Evolutionary conservation across 2,329 filamentous ascomycete genomes (phyloP), one percentile per base, ranked within the genome.

Genomic region (Talaromyces piceae): DNA sequence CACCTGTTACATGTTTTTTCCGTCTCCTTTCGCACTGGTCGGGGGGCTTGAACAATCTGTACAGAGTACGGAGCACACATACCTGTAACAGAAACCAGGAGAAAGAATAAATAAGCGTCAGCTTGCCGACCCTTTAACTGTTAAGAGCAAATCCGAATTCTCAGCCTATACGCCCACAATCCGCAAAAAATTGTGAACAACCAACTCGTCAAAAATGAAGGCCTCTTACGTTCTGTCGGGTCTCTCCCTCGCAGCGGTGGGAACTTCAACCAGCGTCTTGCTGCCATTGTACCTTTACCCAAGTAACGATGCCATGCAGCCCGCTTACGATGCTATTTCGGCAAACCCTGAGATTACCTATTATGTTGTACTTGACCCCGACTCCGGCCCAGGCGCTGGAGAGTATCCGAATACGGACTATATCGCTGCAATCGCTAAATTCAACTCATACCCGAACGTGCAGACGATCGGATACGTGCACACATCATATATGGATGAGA

Each of bases 201-300:
- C 16, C 16, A 11, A 9, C 8, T 37, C n/a, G n/a, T 37, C 12
- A 6, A 57, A 59, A 13, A 52, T 52, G 50, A 52, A 49, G 41
- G 26, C 20, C 5, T 45, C 50, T 2, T 13, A 9, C 13, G 12
- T 52, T 22, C 12, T 52, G 2, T 45, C 41, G 1, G 16, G 39
- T 25, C 12, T 27, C 8, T 52, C 25, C 22, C 22, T 52, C 7
- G 46, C 41, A n/a, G 23, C 45, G 6, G 22, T 49, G 12, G 39
- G 28, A 41, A 41, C 47, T 11, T 41, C 51, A 6, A 53, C 51
- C 8, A 22, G 46, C 6, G 18, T 53, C 11, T 37, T 53, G 27
- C 31, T 61, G 31, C 59, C 59, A 6, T 53, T 58, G 8, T 61
- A 61, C 41, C 26, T 56, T 20, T 61, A 61, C 46, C 59, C 59